Evolutionary conservation across 2,329 filamentous ascomycete genomes (phyloP).

Genomic region (Sclerotinia sclerotiorum): DNA sequence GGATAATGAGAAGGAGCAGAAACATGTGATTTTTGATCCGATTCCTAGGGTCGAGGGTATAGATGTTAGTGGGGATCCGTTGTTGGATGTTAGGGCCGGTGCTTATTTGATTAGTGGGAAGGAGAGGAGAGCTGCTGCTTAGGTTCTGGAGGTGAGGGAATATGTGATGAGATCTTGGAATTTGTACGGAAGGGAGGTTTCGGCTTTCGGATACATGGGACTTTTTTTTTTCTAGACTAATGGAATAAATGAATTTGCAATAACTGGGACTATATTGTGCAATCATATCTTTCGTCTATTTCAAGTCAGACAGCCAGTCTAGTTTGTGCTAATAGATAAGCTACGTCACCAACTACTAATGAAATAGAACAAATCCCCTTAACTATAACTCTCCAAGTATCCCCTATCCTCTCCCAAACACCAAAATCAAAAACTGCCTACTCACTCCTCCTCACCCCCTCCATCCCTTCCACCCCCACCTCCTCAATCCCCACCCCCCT

Average conservation of each 20-base stretch:
- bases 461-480: conserved; percentile 26
- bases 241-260: neutral
- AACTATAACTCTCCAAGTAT: no score
- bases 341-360: neutral
- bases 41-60: conserved; percentile 55
- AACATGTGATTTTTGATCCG: conserved; percentile 58
- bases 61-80: conserved; percentile 53
- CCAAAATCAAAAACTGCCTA: neutral
- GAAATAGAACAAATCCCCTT: neutral
- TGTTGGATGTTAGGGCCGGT: conserved; percentile 55
- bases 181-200: neutral
- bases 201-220: neutral
- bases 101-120: conserved; percentile 57
- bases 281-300: neutral
- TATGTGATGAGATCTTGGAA: neutral
- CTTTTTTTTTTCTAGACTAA: neutral
- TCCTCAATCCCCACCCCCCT: conserved; percentile 27
- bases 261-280: neutral
- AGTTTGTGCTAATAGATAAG: neutral
- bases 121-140: conserved; percentile 45
- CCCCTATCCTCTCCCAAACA: neutral
- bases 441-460: neutral
- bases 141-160: no score
- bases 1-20: conserved; percentile 47
- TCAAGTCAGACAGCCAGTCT: neutral